Conservation (phyloP, 2,329 filamentous ascomycete genomes). For the Aphanoascus verrucosus region DNA sequence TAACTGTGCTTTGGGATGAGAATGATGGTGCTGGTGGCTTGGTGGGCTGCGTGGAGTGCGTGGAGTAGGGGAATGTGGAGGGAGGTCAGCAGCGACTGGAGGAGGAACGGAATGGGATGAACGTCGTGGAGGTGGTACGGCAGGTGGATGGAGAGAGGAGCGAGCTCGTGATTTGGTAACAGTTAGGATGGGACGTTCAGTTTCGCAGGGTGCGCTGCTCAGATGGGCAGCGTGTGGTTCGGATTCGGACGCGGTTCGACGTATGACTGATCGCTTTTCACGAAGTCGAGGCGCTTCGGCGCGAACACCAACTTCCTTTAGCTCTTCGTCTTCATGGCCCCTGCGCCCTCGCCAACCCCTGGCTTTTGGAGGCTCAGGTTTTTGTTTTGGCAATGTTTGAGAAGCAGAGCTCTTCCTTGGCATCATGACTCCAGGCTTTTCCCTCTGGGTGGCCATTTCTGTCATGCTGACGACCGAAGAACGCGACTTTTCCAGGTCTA, state of each 20-base stretch:
- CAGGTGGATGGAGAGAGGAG: slow-evolving; percentile 24
- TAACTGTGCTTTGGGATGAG: slow-evolving; percentile 7
- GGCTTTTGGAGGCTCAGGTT: slow-evolving; percentile 34
- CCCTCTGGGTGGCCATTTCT: slow-evolving; percentile 67
- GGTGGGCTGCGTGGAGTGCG: slow-evolving; percentile 15
- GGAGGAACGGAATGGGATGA: slow-evolving; percentile 25
- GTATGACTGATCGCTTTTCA: background rate
- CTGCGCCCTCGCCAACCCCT: slow-evolving; percentile 35
- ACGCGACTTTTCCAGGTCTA: slow-evolving; percentile 58
- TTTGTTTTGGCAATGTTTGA: slow-evolving; percentile 13
- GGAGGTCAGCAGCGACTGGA: slow-evolving; percentile 9
- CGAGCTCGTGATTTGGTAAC: slow-evolving; percentile 3
- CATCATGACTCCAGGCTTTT: slow-evolving; percentile 72
- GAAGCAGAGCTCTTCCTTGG: slow-evolving; percentile 49
- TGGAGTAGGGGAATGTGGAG: slow-evolving; percentile 13
- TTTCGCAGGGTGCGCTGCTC: background rate
- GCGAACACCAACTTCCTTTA: background rate
- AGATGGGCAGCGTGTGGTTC: slow-evolving; percentile 6
- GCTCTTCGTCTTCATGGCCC: slow-evolving; percentile 19
- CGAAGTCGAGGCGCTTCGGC: background rate
- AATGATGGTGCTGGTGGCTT: slow-evolving; percentile 8
- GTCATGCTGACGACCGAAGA: slow-evolving; percentile 64
- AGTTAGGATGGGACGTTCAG: background rate
- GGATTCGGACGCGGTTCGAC: slow-evolving; percentile 10
- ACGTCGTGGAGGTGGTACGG: slow-evolving; percentile 33